A percentile compares a stretch with the other conserved stretches of the same genome.
phyloP scores from a whole-genome alignment of 352 stramenopile genomes.

The Phytopythium delawarense region DNA sequence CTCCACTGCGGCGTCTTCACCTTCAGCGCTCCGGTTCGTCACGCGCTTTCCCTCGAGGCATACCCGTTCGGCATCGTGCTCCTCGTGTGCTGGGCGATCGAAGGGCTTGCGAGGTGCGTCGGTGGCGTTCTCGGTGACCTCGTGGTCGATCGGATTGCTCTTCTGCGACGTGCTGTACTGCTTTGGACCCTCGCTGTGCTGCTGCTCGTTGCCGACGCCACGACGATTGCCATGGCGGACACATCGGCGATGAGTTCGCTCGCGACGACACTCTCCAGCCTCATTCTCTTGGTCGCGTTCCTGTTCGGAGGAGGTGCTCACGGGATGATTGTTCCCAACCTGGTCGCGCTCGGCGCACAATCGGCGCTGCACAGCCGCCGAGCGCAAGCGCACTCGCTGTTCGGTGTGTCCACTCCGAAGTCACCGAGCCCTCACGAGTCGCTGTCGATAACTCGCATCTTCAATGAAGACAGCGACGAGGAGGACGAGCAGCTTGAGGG shows the following conservation, averaged over 20 bases:
- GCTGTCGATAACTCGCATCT: not conserved
- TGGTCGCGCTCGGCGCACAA: slow-evolving; percentile 43
- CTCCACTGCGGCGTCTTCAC: slow-evolving; percentile 67
- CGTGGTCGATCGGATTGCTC: slow-evolving; percentile 33
- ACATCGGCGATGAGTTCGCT: slow-evolving; percentile 7
- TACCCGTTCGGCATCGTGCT: slow-evolving; percentile 53
- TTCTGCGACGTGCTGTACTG: slow-evolving; percentile 33
- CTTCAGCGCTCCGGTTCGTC: slow-evolving; percentile 45
- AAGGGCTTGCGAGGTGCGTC: slow-evolving; percentile 47
- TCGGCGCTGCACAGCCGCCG: slow-evolving; percentile 11
- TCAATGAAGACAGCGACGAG: slow-evolving; percentile 8
- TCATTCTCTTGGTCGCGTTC: slow-evolving; percentile 34
- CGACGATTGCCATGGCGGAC: slow-evolving; percentile 2
- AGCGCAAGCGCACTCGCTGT: not conserved
- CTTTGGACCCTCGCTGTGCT: slow-evolving; percentile 50
- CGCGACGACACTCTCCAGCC: slow-evolving; percentile 18
- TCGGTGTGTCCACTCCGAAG: slow-evolving; percentile 4
- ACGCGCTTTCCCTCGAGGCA: slow-evolving; percentile 38
- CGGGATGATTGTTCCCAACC: slow-evolving; percentile 43
- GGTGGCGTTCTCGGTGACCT: slow-evolving; percentile 48
- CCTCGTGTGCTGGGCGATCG: slow-evolving; percentile 48
- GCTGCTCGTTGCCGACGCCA: slow-evolving; percentile 34
- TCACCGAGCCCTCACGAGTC: not conserved
- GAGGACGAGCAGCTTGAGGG: slow-evolving; percentile 1
- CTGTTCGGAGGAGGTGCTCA: slow-evolving; percentile 37